Percentiles rank a stretch among this genome's conserved stretches.
These are phyloP conservation scores for Wickerhamomyces xylosicus DNA, from an alignment of 805 yeast species.

Conservation along the genomic window DNA sequence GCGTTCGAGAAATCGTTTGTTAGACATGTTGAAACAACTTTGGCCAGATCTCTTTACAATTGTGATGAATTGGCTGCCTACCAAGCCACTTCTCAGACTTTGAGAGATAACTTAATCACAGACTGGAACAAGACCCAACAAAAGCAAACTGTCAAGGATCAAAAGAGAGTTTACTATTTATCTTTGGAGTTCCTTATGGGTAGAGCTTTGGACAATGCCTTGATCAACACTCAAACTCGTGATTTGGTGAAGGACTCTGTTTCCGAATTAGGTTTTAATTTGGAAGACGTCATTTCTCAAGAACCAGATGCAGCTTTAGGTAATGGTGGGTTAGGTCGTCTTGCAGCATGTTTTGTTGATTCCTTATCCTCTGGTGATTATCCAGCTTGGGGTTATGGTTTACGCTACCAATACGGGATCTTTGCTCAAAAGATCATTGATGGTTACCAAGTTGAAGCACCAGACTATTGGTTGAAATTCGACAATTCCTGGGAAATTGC, in stretches of 20 bases:
- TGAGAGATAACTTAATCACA: constrained; percentile 69
- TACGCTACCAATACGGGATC: constrained; percentile 89
- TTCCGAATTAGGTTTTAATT: constrained; percentile 71
- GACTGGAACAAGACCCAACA: constrained; percentile 95
- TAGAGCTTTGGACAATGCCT: constrained; percentile 87
- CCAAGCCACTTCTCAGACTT: constrained; percentile 73
- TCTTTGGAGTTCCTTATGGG: constrained; percentile 92
- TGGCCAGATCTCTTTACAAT: constrained; percentile 87
- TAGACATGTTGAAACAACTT: constrained; percentile 79
- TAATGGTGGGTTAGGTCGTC: constrained; percentile 90
- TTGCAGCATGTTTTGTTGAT: constrained; percentile 91
- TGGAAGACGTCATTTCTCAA: constrained; percentile 75
- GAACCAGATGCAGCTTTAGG: constrained; percentile 95
- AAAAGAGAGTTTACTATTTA: constrained; percentile 77
- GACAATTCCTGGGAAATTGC: constrained; percentile 93
- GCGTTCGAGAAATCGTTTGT: constrained; percentile 63
- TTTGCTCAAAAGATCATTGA: constrained; percentile 82
- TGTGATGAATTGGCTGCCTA: constrained; percentile 91
- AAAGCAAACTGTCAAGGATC: constrained; percentile 71
- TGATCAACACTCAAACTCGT: constrained; percentile 69
- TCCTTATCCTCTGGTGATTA: constrained; percentile 77
- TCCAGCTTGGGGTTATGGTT: constrained; percentile 95
- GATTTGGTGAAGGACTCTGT: constrained; percentile 45
- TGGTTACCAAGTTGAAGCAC: constrained; percentile 90
- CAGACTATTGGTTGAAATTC: constrained; percentile 87